A percentile compares a stretch with the other conserved stretches of the same genome.
Evolutionary conservation across 192 early-diverging fungal genomes (phyloP).

Genomic region (Backusella luteola): DNA sequence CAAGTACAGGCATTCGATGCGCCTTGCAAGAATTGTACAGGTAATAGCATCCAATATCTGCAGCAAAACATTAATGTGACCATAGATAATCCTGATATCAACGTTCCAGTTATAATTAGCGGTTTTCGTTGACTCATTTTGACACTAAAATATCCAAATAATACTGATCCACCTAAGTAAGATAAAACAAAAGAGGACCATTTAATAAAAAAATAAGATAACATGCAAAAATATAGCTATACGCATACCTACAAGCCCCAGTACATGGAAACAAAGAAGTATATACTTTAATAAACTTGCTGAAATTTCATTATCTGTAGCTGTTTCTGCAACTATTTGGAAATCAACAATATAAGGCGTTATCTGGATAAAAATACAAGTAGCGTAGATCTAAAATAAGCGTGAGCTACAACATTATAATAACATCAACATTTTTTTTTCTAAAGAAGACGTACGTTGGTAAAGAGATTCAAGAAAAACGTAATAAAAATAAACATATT

Average conservation of each 20-base stretch:
- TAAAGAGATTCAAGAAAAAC: not conserved
- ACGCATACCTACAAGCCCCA: not conserved
- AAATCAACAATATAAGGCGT: not conserved
- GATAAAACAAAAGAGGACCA: not conserved
- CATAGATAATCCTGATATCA: not conserved
- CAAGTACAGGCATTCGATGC: constrained; percentile 2
- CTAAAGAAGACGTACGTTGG: not conserved
- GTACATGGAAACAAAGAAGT: constrained; percentile 1
- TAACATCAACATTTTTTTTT: not conserved
- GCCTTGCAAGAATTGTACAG: not conserved
- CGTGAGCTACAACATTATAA: not conserved
- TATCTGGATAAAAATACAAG: not conserved
- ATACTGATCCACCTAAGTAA: not conserved
- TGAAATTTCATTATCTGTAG: not conserved
- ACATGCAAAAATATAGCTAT: not conserved
- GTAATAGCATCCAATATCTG: not conserved
- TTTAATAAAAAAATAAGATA: not conserved
- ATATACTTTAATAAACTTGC: not conserved
- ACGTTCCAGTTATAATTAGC: not conserved
- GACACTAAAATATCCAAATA: not conserved
- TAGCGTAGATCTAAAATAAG: not conserved
- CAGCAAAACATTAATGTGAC: not conserved
- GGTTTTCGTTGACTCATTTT: not conserved
- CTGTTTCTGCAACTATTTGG: not conserved
- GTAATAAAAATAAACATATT: not conserved